Evolutionary conservation across 495 filamentous ascomycete species (phyloP), one percentile per base, ranked within the genome.

Genomic region (Penicillium silybi): DNA sequence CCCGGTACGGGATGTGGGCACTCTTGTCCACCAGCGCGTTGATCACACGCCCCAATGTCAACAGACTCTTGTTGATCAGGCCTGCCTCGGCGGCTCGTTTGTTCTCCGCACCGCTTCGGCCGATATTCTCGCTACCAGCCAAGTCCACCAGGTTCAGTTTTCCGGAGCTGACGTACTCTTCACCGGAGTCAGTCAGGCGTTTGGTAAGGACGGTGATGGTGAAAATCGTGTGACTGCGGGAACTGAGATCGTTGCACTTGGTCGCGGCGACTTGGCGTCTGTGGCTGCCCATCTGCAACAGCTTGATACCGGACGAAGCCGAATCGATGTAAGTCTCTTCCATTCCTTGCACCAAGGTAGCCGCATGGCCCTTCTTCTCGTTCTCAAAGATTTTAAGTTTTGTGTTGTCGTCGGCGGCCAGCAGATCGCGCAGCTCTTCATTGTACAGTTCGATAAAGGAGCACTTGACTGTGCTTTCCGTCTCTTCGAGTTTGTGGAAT

Each of bases 371-470:
- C 58, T 90, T 95, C 59, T 87, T 87, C 38, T 85, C 86, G 63
- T 97, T 93, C 44, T 97, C 93, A 58, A 83, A 98, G 26, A 98
- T 97, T 69, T 97, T 98, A 20, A 98, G 74, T 66, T 96, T 96
- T 5, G 80, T 69, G 48, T 67, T 83, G 37, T 97, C 92, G 45
- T 97, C 93, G 2, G 71, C 63, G 0, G 90, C 85, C 4, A 97
- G 79, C 22, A 98, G 65, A 65, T 98, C 93, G 2, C 90, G 87
- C 18, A 98, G 78, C 60, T 97, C 93, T 67, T 98, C 93, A 56
- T 98, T 98, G 68, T 98, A 98, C 2, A 98, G 73, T 65, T 98
- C 93, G 61, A 98, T 97, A 62, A 97, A 98, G 1, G 95, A 97
- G 73, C 92, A 97, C 62, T 97, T 96, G 48, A 98, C 92, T 10